Percentiles rank a stretch among this genome's conserved stretches.
These are phyloP conservation scores for Mediolabrus comicus DNA, from an alignment of 108 stramenopile genomes.

Conservation along the genomic window DNA sequence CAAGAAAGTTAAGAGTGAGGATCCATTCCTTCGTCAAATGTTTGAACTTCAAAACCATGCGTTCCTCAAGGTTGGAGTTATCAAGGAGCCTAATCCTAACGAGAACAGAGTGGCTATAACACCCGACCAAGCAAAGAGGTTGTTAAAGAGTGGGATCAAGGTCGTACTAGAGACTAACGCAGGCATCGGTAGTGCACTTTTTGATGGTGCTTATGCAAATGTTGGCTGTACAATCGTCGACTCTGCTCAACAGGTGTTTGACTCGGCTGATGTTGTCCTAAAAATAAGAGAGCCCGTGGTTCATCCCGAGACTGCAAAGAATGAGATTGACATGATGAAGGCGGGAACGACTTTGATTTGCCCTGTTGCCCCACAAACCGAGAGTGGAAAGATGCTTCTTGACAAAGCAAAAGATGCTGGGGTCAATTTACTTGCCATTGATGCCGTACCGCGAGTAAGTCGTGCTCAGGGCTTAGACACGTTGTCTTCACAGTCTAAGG, in stretches of 20 bases:
- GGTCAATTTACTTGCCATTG: slow-evolving; percentile 60
- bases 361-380: slow-evolving; percentile 58
- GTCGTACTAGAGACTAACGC: slow-evolving; percentile 61
- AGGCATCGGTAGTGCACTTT: slow-evolving; percentile 66
- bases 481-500: slow-evolving; percentile 84
- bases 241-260: slow-evolving; percentile 49
- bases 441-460: slow-evolving; percentile 75
- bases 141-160: slow-evolving; percentile 54
- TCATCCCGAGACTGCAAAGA: slow-evolving; percentile 52
- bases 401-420: slow-evolving; percentile 42
- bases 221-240: slow-evolving; percentile 66
- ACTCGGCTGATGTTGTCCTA: slow-evolving; percentile 46
- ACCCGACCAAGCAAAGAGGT: slow-evolving; percentile 49
- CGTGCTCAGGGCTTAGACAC: slow-evolving; percentile 83
- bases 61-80: slow-evolving; percentile 66
- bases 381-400: slow-evolving; percentile 57
- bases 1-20: slow-evolving; percentile 10
- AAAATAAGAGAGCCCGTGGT: slow-evolving; percentile 68
- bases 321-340: slow-evolving; percentile 64
- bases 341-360: slow-evolving; percentile 70
- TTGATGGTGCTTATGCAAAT: slow-evolving; percentile 63
- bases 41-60: slow-evolving; percentile 41
- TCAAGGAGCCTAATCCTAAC: slow-evolving; percentile 58
- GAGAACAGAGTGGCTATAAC: slow-evolving; percentile 66
- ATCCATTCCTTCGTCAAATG: slow-evolving; percentile 47